These are phyloP conservation scores for Rauvolfia tetraphylla DNA, from an alignment of 257 asterid genomes.

Conservation along the genomic window DNA sequence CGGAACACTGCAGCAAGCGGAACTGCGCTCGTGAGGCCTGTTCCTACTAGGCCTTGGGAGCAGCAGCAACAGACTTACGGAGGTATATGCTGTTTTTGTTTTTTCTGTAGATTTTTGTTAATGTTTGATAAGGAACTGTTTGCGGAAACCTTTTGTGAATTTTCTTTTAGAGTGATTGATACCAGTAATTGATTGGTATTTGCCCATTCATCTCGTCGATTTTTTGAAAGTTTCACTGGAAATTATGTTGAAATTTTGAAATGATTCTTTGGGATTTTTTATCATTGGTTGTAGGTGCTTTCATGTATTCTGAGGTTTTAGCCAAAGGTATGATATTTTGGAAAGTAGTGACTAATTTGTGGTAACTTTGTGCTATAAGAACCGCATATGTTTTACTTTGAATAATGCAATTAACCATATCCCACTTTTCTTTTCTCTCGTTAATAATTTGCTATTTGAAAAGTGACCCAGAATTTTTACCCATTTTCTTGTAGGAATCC, in stretches of 20 bases:
- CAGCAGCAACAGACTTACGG: conserved; percentile 64
- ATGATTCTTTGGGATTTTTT: too few relatives aligned
- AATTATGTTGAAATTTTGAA: too few relatives aligned
- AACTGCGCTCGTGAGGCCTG: conserved; percentile 64
- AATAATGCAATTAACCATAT: not conserved
- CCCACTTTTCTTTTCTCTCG: not conserved
- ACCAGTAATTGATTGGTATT: too few relatives aligned
- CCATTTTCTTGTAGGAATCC: not conserved
- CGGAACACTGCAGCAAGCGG: conserved; percentile 39
- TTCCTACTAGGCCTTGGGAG: conserved; percentile 93
- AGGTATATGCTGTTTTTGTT: conserved; percentile 30
- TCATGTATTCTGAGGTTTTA: not conserved
- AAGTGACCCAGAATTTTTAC: not conserved
- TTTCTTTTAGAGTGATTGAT: not conserved
- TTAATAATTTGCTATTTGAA: not conserved
- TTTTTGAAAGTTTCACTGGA: too few relatives aligned
- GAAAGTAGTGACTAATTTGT: too few relatives aligned
- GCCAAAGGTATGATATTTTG: not conserved
- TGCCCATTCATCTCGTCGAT: too few relatives aligned
- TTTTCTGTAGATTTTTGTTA: too few relatives aligned
- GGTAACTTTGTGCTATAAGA: not conserved
- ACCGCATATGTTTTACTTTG: not conserved
- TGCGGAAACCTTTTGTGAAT: not conserved
- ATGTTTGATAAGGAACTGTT: too few relatives aligned
- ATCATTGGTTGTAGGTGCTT: not conserved